A percentile compares a stretch with the other conserved stretches of the same genome.
Evolutionary conservation across 305 asterid species (phyloP).

Genomic region (Solanum hybrid): DNA sequence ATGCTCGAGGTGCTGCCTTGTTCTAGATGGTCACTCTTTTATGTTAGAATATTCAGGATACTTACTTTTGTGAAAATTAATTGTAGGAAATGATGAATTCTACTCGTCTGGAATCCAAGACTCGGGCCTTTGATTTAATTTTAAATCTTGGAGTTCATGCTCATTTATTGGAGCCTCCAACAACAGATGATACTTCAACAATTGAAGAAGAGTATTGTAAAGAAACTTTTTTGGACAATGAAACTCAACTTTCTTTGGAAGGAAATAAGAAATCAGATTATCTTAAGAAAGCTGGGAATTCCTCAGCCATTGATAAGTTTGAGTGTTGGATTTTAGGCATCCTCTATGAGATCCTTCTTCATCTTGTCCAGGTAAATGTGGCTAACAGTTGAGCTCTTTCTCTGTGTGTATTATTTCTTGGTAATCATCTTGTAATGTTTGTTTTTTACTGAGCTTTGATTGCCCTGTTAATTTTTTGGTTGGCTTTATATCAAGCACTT

Average conservation of each 20-base stretch:
- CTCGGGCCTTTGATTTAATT: conserved; percentile 92
- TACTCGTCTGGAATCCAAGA: conserved; percentile 64
- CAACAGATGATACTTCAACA: conserved; percentile 56
- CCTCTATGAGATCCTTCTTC: conserved; percentile 90
- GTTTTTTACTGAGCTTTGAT: background rate
- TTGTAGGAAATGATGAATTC: conserved; percentile 90
- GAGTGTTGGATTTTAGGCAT: conserved; percentile 97
- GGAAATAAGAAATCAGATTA: conserved; percentile 42
- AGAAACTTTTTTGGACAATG: conserved; percentile 59
- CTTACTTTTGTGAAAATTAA: conserved; percentile 15
- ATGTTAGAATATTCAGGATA: conserved; percentile 10
- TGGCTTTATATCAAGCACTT: background rate
- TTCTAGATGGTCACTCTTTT: conserved; percentile 1
- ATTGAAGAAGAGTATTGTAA: conserved; percentile 76
- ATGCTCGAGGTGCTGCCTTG: conserved; percentile 72
- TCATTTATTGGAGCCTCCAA: conserved; percentile 93
- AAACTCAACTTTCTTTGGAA: conserved; percentile 45
- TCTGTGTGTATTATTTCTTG: background rate
- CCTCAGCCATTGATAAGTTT: conserved; percentile 68
- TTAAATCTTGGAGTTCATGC: conserved; percentile 98
- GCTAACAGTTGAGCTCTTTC: background rate
- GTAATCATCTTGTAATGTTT: background rate
- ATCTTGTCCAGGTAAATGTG: conserved; percentile 87
- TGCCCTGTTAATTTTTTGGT: background rate
- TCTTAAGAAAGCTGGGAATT: conserved; percentile 39